phyloP scores from a whole-genome alignment of 495 filamentous ascomycete genomes.

The Penicillium soppii region DNA sequence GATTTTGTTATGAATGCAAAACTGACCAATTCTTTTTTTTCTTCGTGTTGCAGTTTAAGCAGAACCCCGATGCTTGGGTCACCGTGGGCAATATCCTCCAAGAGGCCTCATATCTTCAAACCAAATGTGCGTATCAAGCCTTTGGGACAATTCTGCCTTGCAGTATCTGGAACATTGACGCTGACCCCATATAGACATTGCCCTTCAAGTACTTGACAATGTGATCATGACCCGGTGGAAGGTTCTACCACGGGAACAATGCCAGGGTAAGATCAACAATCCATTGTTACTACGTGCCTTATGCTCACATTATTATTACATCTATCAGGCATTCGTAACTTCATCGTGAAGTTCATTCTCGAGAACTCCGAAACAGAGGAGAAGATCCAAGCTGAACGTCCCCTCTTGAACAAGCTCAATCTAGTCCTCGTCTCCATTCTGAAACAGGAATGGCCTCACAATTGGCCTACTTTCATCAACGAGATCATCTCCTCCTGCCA shows the following conservation, averaged over 20 bases:
- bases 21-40: neutral
- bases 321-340: conserved; percentile 93
- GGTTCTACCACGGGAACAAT: conserved; percentile 91
- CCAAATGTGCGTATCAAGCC: conserved; percentile 72
- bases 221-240: conserved; percentile 99
- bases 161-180: conserved; percentile 4
- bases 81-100: conserved; percentile 94
- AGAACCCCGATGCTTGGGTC: conserved; percentile 96
- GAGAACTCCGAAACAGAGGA: conserved; percentile 87
- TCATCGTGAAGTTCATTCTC: conserved; percentile 97
- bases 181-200: conserved; percentile 72
- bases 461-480: conserved; percentile 99
- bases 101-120: conserved; percentile 86
- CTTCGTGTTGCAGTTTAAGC: conserved; percentile 95
- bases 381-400: conserved; percentile 72
- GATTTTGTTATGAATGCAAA: neutral
- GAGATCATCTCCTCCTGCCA: conserved; percentile 97
- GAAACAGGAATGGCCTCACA: conserved; percentile 99
- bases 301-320: neutral
- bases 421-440: conserved; percentile 94
- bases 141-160: neutral
- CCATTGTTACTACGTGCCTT: neutral
- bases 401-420: conserved; percentile 95
- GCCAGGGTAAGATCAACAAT: conserved; percentile 60
- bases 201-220: conserved; percentile 92